A percentile compares a stretch with the other conserved stretches of the same genome.
Evolutionary conservation across 2,329 filamentous ascomycete species (phyloP).

Genomic region (Aspergillus ustus): DNA sequence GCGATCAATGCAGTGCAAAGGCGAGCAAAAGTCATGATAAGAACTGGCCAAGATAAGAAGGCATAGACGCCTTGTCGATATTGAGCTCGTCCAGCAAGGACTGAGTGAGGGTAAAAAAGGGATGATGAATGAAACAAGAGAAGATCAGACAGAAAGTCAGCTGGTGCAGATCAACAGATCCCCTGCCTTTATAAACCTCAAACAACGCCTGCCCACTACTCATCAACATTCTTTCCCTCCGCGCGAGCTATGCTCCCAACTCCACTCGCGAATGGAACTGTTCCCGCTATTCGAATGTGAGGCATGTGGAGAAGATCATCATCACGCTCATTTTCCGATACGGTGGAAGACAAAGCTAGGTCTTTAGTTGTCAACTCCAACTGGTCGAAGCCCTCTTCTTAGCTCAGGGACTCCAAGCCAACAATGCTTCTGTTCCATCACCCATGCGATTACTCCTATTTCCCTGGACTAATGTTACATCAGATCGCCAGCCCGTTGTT

Average conservation of each 20-base stretch:
- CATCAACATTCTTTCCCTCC: not conserved
- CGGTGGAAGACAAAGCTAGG: constrained; percentile 4
- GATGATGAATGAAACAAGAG: constrained; percentile 6
- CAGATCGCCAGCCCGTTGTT: not conserved
- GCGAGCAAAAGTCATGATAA: constrained; percentile 33
- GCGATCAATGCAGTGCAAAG: constrained; percentile 35
- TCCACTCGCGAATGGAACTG: not conserved
- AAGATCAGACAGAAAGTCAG: constrained; percentile 5
- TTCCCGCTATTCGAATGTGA: not conserved
- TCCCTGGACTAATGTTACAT: constrained; percentile 17
- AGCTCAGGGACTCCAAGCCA: constrained; percentile 13
- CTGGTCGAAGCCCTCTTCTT: constrained; percentile 7
- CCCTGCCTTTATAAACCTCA: constrained; percentile 11
- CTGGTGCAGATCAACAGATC: constrained; percentile 11
- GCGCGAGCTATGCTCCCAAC: not conserved
- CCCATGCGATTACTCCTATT: not conserved
- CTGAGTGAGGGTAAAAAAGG: not conserved
- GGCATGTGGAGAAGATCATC: constrained; percentile 7
- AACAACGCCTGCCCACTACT: not conserved
- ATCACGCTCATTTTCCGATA: not conserved
- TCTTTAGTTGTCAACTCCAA: constrained; percentile 1
- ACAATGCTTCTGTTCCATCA: constrained; percentile 22
- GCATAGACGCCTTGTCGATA: not conserved
- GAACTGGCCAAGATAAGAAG: not conserved
- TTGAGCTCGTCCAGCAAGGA: not conserved